Percentiles rank a stretch among this genome's conserved stretches.
phyloP scores from a whole-genome alignment of 1,139 yeast species.

The Yamadazyma trypodendri region DNA sequence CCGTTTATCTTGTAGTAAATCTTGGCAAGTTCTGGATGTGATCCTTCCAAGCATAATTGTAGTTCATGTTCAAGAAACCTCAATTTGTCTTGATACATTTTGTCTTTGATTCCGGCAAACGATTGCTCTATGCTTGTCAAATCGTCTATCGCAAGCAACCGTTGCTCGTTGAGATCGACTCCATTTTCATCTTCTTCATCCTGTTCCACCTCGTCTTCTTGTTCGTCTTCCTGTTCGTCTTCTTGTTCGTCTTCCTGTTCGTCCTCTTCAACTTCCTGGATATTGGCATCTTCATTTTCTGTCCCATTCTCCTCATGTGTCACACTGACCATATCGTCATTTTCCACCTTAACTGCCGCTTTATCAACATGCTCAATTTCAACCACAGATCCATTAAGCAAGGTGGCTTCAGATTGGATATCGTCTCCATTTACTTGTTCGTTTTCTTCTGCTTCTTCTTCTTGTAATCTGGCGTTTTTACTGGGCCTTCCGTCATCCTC shows the following conservation, averaged over 20 bases:
- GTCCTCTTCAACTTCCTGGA: slow-evolving; percentile 1
- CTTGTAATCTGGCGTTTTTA: slow-evolving; percentile 14
- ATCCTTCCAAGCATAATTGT: slow-evolving; percentile 82
- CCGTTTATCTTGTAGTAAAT: slow-evolving; percentile 70
- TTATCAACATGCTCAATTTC: slow-evolving; percentile 31
- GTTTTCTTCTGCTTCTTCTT: slow-evolving; percentile 12
- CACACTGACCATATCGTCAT: background rate
- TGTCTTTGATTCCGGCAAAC: slow-evolving; percentile 83
- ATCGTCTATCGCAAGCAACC: slow-evolving; percentile 64
- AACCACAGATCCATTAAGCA: slow-evolving; percentile 13
- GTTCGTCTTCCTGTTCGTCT: slow-evolving; percentile 13
- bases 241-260: slow-evolving; percentile 14
- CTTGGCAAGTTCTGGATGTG: slow-evolving; percentile 80
- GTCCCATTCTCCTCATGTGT: background rate
- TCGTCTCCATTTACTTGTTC: background rate
- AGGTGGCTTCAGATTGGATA: slow-evolving; percentile 2
- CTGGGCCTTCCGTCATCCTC: slow-evolving; percentile 1
- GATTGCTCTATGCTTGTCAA: slow-evolving; percentile 78
- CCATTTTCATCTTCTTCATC: slow-evolving; percentile 28
- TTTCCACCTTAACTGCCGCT: slow-evolving; percentile 1
- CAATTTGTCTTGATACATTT: slow-evolving; percentile 71
- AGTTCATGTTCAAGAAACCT: slow-evolving; percentile 76
- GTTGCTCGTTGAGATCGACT: slow-evolving; percentile 46
- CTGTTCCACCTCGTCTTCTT: slow-evolving; percentile 15
- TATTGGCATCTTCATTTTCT: background rate